Evolutionary conservation across 2,329 filamentous ascomycete species (phyloP), one percentile per base, ranked within the genome.

Genomic region (Iodosphaeria phyllophila): DNA sequence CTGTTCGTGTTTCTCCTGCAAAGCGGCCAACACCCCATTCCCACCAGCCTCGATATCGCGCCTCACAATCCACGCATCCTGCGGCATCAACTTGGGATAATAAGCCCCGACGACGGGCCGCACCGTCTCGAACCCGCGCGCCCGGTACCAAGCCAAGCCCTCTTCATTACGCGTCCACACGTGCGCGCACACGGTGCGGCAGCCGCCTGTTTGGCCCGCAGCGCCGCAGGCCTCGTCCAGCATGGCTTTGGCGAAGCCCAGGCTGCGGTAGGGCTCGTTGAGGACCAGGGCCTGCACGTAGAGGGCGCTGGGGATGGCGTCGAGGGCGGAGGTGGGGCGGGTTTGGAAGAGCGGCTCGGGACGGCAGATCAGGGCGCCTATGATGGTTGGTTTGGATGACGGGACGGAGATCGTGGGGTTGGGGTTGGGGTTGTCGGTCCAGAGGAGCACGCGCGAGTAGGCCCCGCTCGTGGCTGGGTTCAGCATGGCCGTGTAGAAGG

Each of bases 101-200:
- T 76, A 76, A 3, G 59, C 60, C 17, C 53, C 42, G 7, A 72
- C 42, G 18, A 52, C 42, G 8, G 35, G 37, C 9, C 50, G 54
- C 24, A 58, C 51, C 25, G 52, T 51, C 29, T 40, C 37, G 41
- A 76, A 76, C 3, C 67, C 65, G 7, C 65, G 56, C 13, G 54
- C 52, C 16, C 50, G 38, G 46, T 76, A 76, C 70, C 71, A 76
- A 29, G 52, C 52, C 31, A 74, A 45, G 0, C 60, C 71, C 12
- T 74, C 69, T 3, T 60, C 56, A 41, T 74, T 74, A 30, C 68
- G 58, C 8, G 69, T 70, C 71, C 71, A 76, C 10, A 75, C 71
- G 42, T 76, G 71, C 4, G 71, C 71, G 34, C 67, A 74, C 10
- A 72, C 50, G 21, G 52, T 52, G 25, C 54, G 39, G 32, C 54